A percentile compares a stretch with the other conserved stretches of the same genome.
phyloP scores from a whole-genome alignment of 805 yeast species.

The Lipomyces japonicus region DNA sequence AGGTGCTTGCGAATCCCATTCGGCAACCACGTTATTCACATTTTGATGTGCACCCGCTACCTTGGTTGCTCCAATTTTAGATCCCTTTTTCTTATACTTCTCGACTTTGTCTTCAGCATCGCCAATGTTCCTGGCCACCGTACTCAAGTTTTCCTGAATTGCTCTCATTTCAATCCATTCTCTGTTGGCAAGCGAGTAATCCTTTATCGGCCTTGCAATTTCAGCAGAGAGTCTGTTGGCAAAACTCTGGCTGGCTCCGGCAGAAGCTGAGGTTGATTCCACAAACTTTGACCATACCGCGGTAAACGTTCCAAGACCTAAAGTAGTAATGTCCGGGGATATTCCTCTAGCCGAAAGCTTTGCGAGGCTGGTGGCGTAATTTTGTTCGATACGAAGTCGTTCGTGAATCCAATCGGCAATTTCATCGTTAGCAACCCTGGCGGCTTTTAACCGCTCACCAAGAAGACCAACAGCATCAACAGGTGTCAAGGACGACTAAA shows the following conservation, averaged over 20 bases:
- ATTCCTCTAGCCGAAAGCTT: slow-evolving; percentile 34
- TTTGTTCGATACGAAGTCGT: slow-evolving; percentile 47
- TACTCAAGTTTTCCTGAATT: slow-evolving; percentile 44
- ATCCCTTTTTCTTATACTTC: slow-evolving; percentile 34
- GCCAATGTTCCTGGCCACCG: slow-evolving; percentile 45
- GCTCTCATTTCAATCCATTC: slow-evolving; percentile 54
- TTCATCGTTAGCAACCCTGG: slow-evolving; percentile 54
- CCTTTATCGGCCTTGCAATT: slow-evolving; percentile 39
- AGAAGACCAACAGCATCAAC: slow-evolving; percentile 58
- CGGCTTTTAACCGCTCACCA: slow-evolving; percentile 53
- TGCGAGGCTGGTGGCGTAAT: slow-evolving; percentile 49
- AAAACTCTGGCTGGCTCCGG: slow-evolving; percentile 34
- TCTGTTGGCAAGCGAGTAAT: slow-evolving; percentile 51
- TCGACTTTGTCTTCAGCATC: slow-evolving; percentile 43
- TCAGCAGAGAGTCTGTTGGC: slow-evolving; percentile 42
- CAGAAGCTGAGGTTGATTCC: slow-evolving; percentile 33
- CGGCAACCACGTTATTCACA: slow-evolving; percentile 42
- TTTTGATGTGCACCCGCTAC: slow-evolving; percentile 43
- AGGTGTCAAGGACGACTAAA: slow-evolving; percentile 47
- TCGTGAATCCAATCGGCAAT: slow-evolving; percentile 60
- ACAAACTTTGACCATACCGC: slow-evolving; percentile 33
- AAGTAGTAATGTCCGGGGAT: slow-evolving; percentile 29
- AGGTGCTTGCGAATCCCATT: slow-evolving; percentile 77
- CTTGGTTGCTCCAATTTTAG: slow-evolving; percentile 33
- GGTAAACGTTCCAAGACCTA: slow-evolving; percentile 32